phyloP scores from a whole-genome alignment of 1,139 yeast species.

The Zygosaccharomyces pseudobailii region DNA sequence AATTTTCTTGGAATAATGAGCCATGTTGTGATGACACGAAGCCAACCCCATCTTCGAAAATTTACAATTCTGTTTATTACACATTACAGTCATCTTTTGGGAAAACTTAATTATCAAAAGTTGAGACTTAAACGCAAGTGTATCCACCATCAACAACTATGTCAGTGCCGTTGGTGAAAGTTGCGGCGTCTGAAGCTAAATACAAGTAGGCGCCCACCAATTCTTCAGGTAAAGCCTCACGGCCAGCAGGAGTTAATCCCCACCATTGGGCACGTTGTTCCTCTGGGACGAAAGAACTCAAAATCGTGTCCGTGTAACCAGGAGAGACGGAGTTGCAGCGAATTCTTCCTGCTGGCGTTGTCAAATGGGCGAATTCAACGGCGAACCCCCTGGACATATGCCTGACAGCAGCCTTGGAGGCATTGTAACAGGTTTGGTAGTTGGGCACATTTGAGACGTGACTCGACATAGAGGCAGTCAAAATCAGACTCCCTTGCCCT shows the following conservation, averaged over 20 bases:
- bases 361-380: constrained; percentile 85
- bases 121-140: constrained; percentile 10
- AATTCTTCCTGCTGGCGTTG: constrained; percentile 41
- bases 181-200: constrained; percentile 77
- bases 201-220: constrained; percentile 82
- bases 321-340: constrained; percentile 75
- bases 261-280: constrained; percentile 60
- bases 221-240: constrained; percentile 74
- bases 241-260: constrained; percentile 72
- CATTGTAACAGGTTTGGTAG: constrained; percentile 82
- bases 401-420: constrained; percentile 80
- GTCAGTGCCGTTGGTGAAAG: constrained; percentile 80
- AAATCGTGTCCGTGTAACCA: constrained; percentile 74
- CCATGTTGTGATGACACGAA: no score
- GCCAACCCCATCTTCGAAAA: no score
- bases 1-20: no score
- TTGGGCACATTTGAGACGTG: constrained; percentile 85
- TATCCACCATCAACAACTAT: constrained; percentile 84
- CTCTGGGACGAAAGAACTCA: constrained; percentile 56
- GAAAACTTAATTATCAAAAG: no score
- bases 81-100: background rate
- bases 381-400: constrained; percentile 80
- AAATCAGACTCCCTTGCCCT: constrained; percentile 65
- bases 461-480: constrained; percentile 92
- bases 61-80: no score